Conservation (phyloP, 257 asterid genomes). For the Verbascum thapsus region DNA sequence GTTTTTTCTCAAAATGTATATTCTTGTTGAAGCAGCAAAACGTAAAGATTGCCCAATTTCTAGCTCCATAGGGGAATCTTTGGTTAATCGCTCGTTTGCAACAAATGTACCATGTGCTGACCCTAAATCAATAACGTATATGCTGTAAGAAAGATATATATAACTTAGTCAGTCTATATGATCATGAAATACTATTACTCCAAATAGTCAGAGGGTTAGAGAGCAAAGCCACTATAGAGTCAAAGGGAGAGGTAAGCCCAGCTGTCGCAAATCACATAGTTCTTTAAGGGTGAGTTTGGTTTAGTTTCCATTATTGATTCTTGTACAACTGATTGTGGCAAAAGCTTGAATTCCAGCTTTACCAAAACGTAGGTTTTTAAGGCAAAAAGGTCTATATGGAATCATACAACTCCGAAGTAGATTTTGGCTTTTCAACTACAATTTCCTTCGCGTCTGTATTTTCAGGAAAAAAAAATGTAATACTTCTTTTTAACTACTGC, state of each 20-base stretch:
- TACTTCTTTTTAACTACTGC: conserved; percentile 7
- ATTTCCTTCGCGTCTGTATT: neutral
- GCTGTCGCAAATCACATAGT: too few relatives aligned
- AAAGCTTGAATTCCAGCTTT: too few relatives aligned
- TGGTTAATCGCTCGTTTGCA: conserved; percentile 85
- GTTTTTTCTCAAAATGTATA: conserved; percentile 73
- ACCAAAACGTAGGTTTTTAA: too few relatives aligned
- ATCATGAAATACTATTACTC: neutral
- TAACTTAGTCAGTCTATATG: conserved; percentile 20
- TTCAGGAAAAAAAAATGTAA: conserved; percentile 13
- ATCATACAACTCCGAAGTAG: too few relatives aligned
- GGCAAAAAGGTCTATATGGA: too few relatives aligned
- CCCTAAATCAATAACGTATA: conserved; percentile 90
- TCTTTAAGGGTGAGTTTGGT: too few relatives aligned
- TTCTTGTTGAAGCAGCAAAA: conserved; percentile 96
- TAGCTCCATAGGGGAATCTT: conserved; percentile 86
- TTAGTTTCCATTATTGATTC: too few relatives aligned
- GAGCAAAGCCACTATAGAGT: neutral
- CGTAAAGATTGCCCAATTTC: conserved; percentile 90
- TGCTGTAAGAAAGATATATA: conserved; percentile 55
- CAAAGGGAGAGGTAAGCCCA: conserved; percentile 2
- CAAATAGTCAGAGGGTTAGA: conserved; percentile 8
- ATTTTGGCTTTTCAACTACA: too few relatives aligned
- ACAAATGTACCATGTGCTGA: conserved; percentile 99
- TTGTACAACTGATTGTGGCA: too few relatives aligned